These are phyloP conservation scores for Hebeloma cylindrosporum DNA, from an alignment of 768 basidiomycete genomes.

Conservation along the genomic window DNA sequence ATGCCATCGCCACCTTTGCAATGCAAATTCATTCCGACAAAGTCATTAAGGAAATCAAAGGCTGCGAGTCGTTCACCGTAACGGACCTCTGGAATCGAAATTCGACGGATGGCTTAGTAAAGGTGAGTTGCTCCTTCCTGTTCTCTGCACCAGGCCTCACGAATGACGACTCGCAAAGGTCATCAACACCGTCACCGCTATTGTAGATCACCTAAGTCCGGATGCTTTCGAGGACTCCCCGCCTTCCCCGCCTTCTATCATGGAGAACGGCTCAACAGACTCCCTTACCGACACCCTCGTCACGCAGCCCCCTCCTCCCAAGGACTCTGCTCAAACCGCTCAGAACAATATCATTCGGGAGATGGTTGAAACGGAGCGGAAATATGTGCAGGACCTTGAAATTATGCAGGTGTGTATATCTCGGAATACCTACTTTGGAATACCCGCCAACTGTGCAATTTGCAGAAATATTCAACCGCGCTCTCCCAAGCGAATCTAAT, in stretches of 20 bases:
- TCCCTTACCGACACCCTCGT: slow-evolving; percentile 49
- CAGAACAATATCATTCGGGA: slow-evolving; percentile 60
- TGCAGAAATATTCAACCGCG: slow-evolving; percentile 85
- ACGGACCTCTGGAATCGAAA: slow-evolving; percentile 89
- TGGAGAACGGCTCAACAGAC: slow-evolving; percentile 60
- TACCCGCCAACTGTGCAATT: slow-evolving; percentile 19
- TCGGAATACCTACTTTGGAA: background rate
- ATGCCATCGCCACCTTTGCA: slow-evolving; percentile 86
- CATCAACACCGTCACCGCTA: slow-evolving; percentile 81
- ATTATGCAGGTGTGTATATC: slow-evolving; percentile 79
- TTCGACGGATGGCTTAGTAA: slow-evolving; percentile 92
- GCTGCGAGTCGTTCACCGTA: slow-evolving; percentile 84
- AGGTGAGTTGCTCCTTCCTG: slow-evolving; percentile 52
- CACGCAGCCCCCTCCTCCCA: slow-evolving; percentile 49
- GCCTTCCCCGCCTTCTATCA: slow-evolving; percentile 55
- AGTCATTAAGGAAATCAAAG: slow-evolving; percentile 57
- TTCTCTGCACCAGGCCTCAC: slow-evolving; percentile 6
- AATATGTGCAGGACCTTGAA: slow-evolving; percentile 48
- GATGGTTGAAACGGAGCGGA: slow-evolving; percentile 2
- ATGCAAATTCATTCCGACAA: slow-evolving; percentile 79
- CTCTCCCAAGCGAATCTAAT: slow-evolving; percentile 81
- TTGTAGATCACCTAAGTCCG: slow-evolving; percentile 74
- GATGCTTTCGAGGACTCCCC: slow-evolving; percentile 66
- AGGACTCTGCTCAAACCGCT: slow-evolving; percentile 49
- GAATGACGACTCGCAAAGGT: slow-evolving; percentile 49